A percentile compares a stretch with the other conserved stretches of the same genome.
These are phyloP conservation scores for Prunus dulcis DNA, from an alignment of 306 rosid species.

Conservation along the genomic window DNA sequence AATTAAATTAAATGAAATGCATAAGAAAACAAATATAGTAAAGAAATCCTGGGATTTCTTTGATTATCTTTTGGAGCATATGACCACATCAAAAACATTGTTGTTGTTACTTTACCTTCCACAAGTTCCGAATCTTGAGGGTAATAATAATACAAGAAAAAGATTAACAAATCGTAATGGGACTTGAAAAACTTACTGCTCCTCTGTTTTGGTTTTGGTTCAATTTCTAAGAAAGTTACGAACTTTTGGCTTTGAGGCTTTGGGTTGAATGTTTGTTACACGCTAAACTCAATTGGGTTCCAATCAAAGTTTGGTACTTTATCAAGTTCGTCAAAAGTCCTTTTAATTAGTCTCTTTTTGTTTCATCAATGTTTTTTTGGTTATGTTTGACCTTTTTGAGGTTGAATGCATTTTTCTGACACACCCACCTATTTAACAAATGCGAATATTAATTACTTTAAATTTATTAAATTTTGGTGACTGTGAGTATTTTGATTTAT, in stretches of 20 bases:
- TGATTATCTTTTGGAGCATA: constrained; percentile 10
- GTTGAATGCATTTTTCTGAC: constrained; percentile 33
- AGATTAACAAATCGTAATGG: background rate
- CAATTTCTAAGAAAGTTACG: constrained; percentile 2
- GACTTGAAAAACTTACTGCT: constrained; percentile 13
- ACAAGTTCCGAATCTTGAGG: constrained; percentile 23
- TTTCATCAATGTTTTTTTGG: constrained; percentile 15
- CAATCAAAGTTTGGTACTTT: constrained; percentile 28
- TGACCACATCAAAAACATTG: background rate
- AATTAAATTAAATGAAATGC: background rate
- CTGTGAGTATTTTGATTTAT: constrained; percentile 25
- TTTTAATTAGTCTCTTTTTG: background rate
- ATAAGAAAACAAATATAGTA: background rate
- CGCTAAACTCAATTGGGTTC: background rate
- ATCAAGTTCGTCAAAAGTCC: constrained; percentile 22
- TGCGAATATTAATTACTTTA: constrained; percentile 18
- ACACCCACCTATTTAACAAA: constrained; percentile 32
- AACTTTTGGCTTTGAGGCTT: background rate
- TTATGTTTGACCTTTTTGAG: constrained; percentile 30
- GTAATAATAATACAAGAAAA: constrained; percentile 7
- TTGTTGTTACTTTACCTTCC: constrained; percentile 6
- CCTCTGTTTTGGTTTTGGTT: constrained; percentile 1
- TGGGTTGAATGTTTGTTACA: background rate
- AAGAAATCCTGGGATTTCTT: constrained; percentile 2
- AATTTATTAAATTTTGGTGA: constrained; percentile 25